These are phyloP conservation scores for Nannizziopsis arthrosporioides DNA, from an alignment of 2,329 filamentous ascomycete genomes.

Conservation along the genomic window DNA sequence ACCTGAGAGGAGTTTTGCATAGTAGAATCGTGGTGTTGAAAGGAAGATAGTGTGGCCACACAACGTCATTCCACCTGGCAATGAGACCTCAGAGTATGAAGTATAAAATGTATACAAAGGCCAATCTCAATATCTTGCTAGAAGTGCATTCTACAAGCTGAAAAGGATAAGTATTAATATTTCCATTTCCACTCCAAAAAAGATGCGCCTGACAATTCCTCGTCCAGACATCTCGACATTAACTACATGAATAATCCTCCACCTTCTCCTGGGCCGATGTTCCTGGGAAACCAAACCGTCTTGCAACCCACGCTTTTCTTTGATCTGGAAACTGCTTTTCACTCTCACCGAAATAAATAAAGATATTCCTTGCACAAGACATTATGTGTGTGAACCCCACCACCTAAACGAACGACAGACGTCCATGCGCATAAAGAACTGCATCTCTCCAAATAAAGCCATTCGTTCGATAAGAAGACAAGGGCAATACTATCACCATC, in stretches of 20 bases:
- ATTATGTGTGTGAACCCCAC: not conserved
- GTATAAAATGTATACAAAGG: too few species aligned
- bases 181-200: conserved; percentile 1
- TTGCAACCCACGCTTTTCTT: conserved; percentile 8
- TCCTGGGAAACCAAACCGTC: conserved; percentile 1
- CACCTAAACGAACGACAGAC: not conserved
- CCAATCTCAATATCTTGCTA: too few species aligned
- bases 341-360: conserved; percentile 3
- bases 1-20: too few species aligned
- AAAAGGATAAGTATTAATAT: too few species aligned
- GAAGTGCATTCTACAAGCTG: too few species aligned
- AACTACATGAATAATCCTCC: conserved; percentile 1
- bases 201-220: not conserved
- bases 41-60: too few species aligned
- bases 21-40: too few species aligned
- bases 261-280: not conserved
- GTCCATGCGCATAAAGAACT: conserved; percentile 5
- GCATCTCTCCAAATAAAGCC: not conserved
- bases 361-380: too few species aligned
- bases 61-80: too few species aligned
- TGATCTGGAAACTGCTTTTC: conserved; percentile 1
- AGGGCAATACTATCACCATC: not conserved
- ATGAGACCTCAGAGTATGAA: too few species aligned
- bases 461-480: not conserved
- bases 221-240: conserved; percentile 1